A percentile compares a stretch with the other conserved stretches of the same genome.
These are phyloP conservation scores for Magnolia sinica DNA, from an alignment of 164 flowering plant species.

Conservation along the genomic window DNA sequence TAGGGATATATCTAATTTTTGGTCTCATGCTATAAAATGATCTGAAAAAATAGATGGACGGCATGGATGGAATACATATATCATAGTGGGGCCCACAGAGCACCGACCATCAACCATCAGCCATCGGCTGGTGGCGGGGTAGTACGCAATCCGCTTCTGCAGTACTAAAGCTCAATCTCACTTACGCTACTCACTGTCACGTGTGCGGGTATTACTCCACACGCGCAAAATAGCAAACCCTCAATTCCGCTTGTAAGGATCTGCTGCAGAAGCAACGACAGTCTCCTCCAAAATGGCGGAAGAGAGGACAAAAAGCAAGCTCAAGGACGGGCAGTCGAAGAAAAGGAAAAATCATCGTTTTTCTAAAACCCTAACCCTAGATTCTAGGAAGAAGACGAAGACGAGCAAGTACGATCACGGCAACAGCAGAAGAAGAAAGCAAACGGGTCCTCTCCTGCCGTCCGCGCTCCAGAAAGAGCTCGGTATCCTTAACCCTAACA, in stretches of 20 bases:
- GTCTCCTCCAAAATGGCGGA: background rate
- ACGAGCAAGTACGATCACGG: conserved; percentile 9
- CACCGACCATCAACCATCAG: too few relatives aligned
- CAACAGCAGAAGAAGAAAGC: conserved; percentile 13
- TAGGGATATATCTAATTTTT: too few relatives aligned
- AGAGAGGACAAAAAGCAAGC: background rate
- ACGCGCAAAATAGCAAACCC: background rate
- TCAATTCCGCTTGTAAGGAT: too few relatives aligned
- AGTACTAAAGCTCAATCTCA: too few relatives aligned
- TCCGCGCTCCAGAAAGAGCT: conserved; percentile 34
- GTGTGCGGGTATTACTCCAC: background rate
- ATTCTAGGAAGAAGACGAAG: conserved; percentile 11
- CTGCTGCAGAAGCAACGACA: background rate
- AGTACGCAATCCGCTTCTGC: too few relatives aligned
- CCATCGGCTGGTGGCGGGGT: too few relatives aligned
- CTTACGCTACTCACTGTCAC: too few relatives aligned
- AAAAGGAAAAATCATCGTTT: background rate
- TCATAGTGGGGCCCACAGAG: too few relatives aligned
- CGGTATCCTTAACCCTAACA: conserved; percentile 28
- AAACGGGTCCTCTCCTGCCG: conserved; percentile 62
- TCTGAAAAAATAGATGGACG: too few relatives aligned
- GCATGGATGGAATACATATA: too few relatives aligned
- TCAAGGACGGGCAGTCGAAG: background rate
- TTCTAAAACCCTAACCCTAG: conserved; percentile 3
- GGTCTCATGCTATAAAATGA: too few relatives aligned